These are phyloP conservation scores for Pachysandra terminalis DNA, from an alignment of 164 flowering plant genomes.

Conservation along the genomic window DNA sequence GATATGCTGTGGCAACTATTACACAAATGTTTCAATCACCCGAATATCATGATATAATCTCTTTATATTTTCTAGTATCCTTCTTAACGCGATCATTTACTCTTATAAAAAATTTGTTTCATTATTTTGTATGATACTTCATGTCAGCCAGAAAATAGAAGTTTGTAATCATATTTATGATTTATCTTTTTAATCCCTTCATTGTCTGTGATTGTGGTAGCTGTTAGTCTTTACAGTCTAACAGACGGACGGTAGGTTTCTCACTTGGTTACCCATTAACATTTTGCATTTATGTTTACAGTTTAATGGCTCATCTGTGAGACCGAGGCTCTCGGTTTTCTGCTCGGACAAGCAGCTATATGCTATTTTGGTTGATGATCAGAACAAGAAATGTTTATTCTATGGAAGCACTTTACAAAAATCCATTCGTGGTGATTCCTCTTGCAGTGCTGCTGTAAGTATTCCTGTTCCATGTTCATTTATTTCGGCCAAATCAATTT, in stretches of 20 bases:
- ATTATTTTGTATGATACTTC: no score
- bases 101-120: no score
- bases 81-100: no score
- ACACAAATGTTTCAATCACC: no score
- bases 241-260: not conserved
- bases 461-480: not conserved
- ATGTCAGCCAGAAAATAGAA: no score
- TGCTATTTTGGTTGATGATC: slow-evolving; percentile 88
- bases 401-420: slow-evolving; percentile 84
- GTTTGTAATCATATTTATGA: no score
- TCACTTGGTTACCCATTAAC: not conserved
- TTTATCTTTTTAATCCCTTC: no score
- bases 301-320: slow-evolving; percentile 69
- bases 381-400: slow-evolving; percentile 80
- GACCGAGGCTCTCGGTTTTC: slow-evolving; percentile 90
- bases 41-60: no score
- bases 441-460: slow-evolving; percentile 45
- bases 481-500: not conserved
- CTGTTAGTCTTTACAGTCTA: not conserved
- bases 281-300: slow-evolving; percentile 20
- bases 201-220: no score
- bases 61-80: no score
- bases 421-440: slow-evolving; percentile 50
- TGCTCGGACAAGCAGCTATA: slow-evolving; percentile 82
- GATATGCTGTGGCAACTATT: no score